Evolutionary conservation across 2,329 filamentous ascomycete genomes (phyloP).

Genomic region (Cercospora berteroae): DNA sequence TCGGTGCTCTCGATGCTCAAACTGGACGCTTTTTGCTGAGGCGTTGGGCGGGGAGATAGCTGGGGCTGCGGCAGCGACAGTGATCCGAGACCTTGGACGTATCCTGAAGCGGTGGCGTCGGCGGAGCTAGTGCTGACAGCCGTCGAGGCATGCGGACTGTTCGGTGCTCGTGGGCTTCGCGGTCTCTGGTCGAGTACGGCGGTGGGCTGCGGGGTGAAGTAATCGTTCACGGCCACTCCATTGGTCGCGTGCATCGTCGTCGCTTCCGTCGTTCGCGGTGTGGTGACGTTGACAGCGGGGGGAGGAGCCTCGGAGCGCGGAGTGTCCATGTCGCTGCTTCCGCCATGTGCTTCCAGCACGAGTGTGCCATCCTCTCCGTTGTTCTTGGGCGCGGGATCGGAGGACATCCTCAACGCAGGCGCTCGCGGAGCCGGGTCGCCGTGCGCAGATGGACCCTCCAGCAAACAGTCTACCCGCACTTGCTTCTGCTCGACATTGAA

Average conservation of each 20-base stretch:
- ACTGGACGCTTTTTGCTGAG: constrained; percentile 43
- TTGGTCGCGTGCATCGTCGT: background rate
- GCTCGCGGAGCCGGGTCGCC: constrained; percentile 5
- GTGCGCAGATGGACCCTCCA: constrained; percentile 12
- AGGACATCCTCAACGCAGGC: constrained; percentile 27
- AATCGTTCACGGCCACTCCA: constrained; percentile 5
- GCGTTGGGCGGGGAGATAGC: constrained; percentile 37
- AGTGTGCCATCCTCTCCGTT: constrained; percentile 6
- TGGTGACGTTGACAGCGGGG: constrained; percentile 30
- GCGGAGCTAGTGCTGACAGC: constrained; percentile 15
- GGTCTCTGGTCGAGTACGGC: background rate
- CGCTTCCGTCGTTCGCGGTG: constrained; percentile 23
- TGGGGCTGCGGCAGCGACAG: constrained; percentile 12
- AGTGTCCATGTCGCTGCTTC: constrained; percentile 37
- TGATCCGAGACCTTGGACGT: constrained; percentile 18
- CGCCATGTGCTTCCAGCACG: background rate
- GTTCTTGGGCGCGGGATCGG: constrained; percentile 21
- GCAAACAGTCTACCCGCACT: constrained; percentile 32
- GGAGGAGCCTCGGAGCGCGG: constrained; percentile 44
- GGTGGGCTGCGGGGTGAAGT: constrained; percentile 16
- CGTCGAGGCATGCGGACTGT: background rate
- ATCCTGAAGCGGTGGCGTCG: constrained; percentile 25
- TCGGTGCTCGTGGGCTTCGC: background rate
- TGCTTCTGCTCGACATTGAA: constrained; percentile 35
- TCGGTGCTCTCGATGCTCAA: constrained; percentile 43